Conservation (phyloP, 2,329 filamentous ascomycete species). For the Cladosporium sp. region DNA sequence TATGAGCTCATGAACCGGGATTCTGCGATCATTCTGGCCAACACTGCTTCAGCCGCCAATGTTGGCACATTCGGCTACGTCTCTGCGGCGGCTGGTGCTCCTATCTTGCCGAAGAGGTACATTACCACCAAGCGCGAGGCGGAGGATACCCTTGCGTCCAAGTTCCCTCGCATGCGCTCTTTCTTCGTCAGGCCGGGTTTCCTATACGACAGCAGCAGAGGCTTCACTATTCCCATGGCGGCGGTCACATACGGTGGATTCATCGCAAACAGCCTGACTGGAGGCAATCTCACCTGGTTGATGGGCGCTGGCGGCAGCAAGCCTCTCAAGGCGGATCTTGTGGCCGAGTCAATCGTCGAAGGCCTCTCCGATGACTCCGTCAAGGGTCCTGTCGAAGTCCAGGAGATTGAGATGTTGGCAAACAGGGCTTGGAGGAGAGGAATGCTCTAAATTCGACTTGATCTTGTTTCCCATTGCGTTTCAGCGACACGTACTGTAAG, state of each 20-base stretch:
- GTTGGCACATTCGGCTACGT: conserved; percentile 77
- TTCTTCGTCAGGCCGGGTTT: conserved; percentile 84
- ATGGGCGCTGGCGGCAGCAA: conserved; percentile 81
- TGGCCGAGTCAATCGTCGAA: conserved; percentile 86
- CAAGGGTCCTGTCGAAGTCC: conserved; percentile 70
- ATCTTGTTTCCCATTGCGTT: neutral
- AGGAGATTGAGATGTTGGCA: conserved; percentile 75
- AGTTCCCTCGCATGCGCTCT: conserved; percentile 69
- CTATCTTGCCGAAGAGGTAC: conserved; percentile 78
- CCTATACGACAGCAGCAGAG: conserved; percentile 78
- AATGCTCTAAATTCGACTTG: conserved; percentile 62
- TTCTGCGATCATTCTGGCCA: conserved; percentile 74
- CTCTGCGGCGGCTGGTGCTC: conserved; percentile 80
- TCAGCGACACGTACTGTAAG: conserved; percentile 1
- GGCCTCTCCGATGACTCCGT: conserved; percentile 69
- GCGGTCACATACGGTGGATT: conserved; percentile 69
- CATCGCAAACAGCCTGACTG: conserved; percentile 70
- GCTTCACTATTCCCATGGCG: conserved; percentile 80
- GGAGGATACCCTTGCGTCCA: conserved; percentile 66
- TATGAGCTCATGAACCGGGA: conserved; percentile 98
- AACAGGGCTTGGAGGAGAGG: conserved; percentile 80
- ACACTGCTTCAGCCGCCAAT: conserved; percentile 62
- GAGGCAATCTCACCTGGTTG: conserved; percentile 68
- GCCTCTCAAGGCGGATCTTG: conserved; percentile 79
- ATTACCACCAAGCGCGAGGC: conserved; percentile 89